Conservation (phyloP, 2,329 filamentous ascomycete genomes). For the Aureobasidium namibiae region DNA sequence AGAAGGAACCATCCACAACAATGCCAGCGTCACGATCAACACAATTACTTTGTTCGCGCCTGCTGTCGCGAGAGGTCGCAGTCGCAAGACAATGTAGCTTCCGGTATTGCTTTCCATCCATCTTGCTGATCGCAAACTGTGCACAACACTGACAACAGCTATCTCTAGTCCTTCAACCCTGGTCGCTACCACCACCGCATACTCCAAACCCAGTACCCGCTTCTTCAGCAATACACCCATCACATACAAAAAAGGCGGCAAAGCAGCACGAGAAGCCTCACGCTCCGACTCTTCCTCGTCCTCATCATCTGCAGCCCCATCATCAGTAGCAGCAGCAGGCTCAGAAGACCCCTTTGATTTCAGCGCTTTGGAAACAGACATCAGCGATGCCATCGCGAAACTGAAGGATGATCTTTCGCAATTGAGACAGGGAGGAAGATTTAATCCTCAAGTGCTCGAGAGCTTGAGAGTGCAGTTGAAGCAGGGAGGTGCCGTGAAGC, state of each 20-base stretch:
- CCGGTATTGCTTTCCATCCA: not conserved
- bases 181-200: not conserved
- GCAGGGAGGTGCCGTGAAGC: slow-evolving; percentile 31
- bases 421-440: slow-evolving; percentile 52
- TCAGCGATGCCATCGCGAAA: slow-evolving; percentile 46
- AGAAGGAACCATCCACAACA: not conserved
- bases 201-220: not conserved
- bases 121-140: too few relatives aligned
- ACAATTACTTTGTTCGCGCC: not conserved
- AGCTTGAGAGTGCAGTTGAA: slow-evolving; percentile 52
- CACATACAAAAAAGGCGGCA: slow-evolving; percentile 46
- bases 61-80: not conserved
- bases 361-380: slow-evolving; percentile 46
- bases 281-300: slow-evolving; percentile 26
- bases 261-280: slow-evolving; percentile 36
- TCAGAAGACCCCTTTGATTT: slow-evolving; percentile 55
- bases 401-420: slow-evolving; percentile 56
- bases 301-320: slow-evolving; percentile 24
- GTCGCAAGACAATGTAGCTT: not conserved
- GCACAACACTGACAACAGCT: not conserved
- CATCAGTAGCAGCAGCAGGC: slow-evolving; percentile 26
- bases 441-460: slow-evolving; percentile 56
- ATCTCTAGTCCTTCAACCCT: not conserved
- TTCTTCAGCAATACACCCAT: slow-evolving; percentile 36
- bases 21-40: slow-evolving; percentile 9